Percentiles rank a stretch among this genome's conserved stretches.
Evolutionary conservation across 257 asterid species (phyloP).

Genomic region (Handroanthus guayacan): DNA sequence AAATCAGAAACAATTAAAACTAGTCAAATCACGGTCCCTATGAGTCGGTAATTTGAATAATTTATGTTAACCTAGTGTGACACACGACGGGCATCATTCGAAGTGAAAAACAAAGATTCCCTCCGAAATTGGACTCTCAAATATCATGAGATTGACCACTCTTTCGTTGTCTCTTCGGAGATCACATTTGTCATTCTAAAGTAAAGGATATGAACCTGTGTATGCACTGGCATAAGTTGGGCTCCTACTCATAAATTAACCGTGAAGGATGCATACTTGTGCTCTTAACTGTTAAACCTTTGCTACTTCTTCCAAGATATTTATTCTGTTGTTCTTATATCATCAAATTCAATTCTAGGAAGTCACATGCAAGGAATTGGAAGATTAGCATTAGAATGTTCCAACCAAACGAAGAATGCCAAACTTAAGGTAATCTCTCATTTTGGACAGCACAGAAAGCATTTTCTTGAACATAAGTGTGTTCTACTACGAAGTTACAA

Average conservation of each 20-base stretch:
- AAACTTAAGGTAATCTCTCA: too few relatives aligned
- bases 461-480: too few relatives aligned
- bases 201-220: too few relatives aligned
- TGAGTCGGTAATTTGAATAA: background rate
- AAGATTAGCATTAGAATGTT: too few relatives aligned
- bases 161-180: too few relatives aligned
- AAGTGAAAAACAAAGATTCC: background rate
- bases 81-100: background rate
- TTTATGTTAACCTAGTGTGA: background rate
- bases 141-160: background rate
- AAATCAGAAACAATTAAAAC: conserved; percentile 17
- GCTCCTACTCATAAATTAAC: too few relatives aligned
- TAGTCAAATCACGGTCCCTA: background rate
- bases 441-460: too few relatives aligned
- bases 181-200: too few relatives aligned
- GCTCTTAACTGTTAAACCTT: background rate
- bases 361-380: background rate
- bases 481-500: background rate
- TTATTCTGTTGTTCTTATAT: background rate
- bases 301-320: background rate
- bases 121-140: background rate
- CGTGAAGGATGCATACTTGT: background rate
- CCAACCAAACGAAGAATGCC: too few relatives aligned
- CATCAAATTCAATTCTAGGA: background rate
- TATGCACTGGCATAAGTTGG: too few relatives aligned